A percentile compares a stretch with the other conserved stretches of the same genome.
These are phyloP conservation scores for Bjerkandera adusta DNA, from an alignment of 1,284 basidiomycete species.

Conservation along the genomic window DNA sequence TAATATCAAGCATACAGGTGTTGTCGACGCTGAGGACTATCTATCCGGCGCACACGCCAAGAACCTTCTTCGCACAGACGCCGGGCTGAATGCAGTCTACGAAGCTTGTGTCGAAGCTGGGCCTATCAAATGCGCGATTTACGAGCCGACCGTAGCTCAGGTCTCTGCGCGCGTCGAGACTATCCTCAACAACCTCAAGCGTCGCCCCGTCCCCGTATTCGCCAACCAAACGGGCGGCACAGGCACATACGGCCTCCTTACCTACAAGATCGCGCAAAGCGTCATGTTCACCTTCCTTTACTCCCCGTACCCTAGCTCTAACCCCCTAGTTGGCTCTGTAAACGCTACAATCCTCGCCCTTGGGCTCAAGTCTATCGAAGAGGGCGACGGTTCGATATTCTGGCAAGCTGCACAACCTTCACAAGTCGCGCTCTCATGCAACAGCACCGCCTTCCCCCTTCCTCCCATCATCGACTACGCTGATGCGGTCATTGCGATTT, in stretches of 20 bases:
- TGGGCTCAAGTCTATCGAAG: constrained; percentile 4
- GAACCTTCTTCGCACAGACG: constrained; percentile 20
- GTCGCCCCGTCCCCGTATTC: constrained; percentile 6
- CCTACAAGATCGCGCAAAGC: constrained; percentile 8
- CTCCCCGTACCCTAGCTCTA: constrained; percentile 6
- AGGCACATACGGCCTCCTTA: constrained; percentile 14
- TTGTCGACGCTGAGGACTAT: constrained; percentile 26
- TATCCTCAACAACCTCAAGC: constrained; percentile 6
- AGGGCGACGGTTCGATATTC: constrained; percentile 7
- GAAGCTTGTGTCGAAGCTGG: constrained; percentile 20
- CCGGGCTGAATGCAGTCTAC: constrained; percentile 13
- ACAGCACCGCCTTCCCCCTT: not conserved
- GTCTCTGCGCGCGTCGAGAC: constrained; percentile 19
- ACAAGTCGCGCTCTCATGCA: not conserved
- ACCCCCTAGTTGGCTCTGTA: not conserved
- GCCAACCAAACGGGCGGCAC: too few species aligned
- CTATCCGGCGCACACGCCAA: constrained; percentile 11
- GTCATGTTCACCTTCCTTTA: constrained; percentile 12
- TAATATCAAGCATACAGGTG: too few species aligned
- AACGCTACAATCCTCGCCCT: too few species aligned
- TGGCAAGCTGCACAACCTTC: not conserved
- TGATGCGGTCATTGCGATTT: not conserved
- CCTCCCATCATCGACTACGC: too few species aligned
- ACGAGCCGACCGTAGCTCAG: constrained; percentile 15
- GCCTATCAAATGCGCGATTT: constrained; percentile 17